Base-by-base conservation (phyloP, 2,329 filamentous ascomycete genomes). In the Huntiella abstrusa region DNA sequence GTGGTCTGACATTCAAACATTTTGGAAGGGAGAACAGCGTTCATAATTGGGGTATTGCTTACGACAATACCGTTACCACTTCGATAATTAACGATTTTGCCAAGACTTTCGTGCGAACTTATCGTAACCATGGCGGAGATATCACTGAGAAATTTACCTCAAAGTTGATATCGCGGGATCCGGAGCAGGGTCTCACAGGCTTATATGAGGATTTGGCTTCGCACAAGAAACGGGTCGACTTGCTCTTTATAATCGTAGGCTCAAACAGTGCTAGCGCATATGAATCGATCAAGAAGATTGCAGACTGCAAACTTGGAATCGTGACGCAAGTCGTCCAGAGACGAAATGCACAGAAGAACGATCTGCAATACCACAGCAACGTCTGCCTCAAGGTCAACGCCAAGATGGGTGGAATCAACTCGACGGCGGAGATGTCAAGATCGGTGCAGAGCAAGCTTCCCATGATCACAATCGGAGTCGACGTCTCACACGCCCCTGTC, bases 321-420 rank as follows among this genome's bases (percentile, higher is more conserved):
- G 69, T 85, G 0, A 84, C 85, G 0, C 91, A 96, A 58, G 65
- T 68, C 2, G 63, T 64, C 0, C 80, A 92, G 49, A 82, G 88
- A 1, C 80, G 80, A 58, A 74, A 73, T 12, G 35, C 35, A 12
- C 5, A 6, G 13, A 39, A 19, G 22, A n/a, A 8, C 15, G 75
- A 81, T 16, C 70, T 71, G 0, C 91, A 98, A 55, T 96, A 96
- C 61, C 80, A 83, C 55, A 91, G 83, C 1, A 98, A 98, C 51
- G 85, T 98, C 0, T 73, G 77, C 52, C 91, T 98, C 84, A 98
- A 98, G 65, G 77, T 98, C 53, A 96, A 98, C 55, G 82, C 84
- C 3, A 98, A 98, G 65, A 71, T 98, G 2, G 91, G 91, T 11
- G 91, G 91, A 4, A 71, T 75, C 0, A 95, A 85, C 1, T 77